Base-by-base conservation (phyloP, 768 basidiomycete species). In the Crepidotus variabilis region DNA sequence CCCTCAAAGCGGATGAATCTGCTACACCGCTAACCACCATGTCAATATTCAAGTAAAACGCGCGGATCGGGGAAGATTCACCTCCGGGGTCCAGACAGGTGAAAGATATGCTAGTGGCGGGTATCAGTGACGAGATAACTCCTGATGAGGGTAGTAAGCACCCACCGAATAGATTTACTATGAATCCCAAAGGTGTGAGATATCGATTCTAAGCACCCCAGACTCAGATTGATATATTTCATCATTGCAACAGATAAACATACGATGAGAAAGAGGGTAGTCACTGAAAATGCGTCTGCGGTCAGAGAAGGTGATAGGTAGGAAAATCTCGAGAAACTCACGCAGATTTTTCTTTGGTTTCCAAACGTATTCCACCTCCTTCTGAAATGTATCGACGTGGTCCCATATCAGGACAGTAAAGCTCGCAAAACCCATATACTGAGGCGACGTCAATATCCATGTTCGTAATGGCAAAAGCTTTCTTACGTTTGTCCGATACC, bases 101-200 rank as follows among this genome's bases (percentile, higher is more conserved):
- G 75, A 73, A 32, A 75, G 57, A 57, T 78, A 79, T 16, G 78
- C 78, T 78, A 57, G 71, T 72, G 14, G 69, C 69, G 71, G 57
- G 16, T 32, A 24, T 56, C 11, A 55, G 35, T n/a, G 1, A 34
- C 13, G 36, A 6, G 13, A 32, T 8, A 16, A 58, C 18, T 2
- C 33, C 14, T 8, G 21, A 1, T 18, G 21, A 33, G 16, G 16
- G 43, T 7, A 6, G 21, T 24, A 47, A 4, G 28, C 13, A 24
- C 62, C 33, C 63, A 75, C 76, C 80, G 51, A 71, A 75, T 4
- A 84, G 61, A 56, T 85, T 84, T 32, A 85, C 67, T 20, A 85
- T 77, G 62, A 86, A 86, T 0, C 81, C 82, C 2, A 85, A 67
- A 0, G 84, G 84, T 0, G 80, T 84, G 16, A 86, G 61, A 61